These are phyloP conservation scores for Sphaerulina vaccinii DNA, from an alignment of 2,329 filamentous ascomycete genomes.

Conservation along the genomic window DNA sequence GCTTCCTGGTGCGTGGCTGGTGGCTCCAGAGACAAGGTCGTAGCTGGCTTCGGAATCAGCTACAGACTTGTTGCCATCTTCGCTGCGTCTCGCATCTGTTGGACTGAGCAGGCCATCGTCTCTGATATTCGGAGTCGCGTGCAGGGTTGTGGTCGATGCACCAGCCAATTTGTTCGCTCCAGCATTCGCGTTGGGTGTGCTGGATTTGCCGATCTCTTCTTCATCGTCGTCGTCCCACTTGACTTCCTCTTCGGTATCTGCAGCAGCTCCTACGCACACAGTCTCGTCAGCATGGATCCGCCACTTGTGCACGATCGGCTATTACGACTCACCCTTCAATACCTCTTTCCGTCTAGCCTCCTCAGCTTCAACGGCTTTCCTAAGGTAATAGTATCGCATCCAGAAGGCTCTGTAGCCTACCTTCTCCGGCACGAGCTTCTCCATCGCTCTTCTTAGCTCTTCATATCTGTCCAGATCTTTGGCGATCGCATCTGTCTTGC, in stretches of 20 bases:
- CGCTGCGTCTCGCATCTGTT: conserved; percentile 58
- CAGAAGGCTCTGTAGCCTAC: conserved; percentile 91
- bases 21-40: conserved; percentile 76
- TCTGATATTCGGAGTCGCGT: conserved; percentile 18
- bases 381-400: conserved; percentile 91
- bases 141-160: conserved; percentile 33
- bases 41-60: conserved; percentile 95
- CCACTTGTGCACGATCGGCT: background rate
- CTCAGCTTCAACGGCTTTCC: conserved; percentile 89
- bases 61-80: conserved; percentile 74
- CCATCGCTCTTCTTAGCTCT: conserved; percentile 85
- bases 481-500: conserved; percentile 80
- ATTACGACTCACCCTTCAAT: conserved; percentile 68
- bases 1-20: conserved; percentile 72
- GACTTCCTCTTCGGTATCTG: conserved; percentile 71
- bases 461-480: conserved; percentile 80
- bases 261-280: conserved; percentile 57
- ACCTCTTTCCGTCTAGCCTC: conserved; percentile 86
- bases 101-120: conserved; percentile 6
- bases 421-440: conserved; percentile 87
- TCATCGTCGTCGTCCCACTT: conserved; percentile 74
- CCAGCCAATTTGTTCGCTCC: conserved; percentile 24
- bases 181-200: conserved; percentile 34
- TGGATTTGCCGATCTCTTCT: conserved; percentile 59
- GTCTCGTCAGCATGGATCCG: conserved; percentile 19